Percentiles rank a stretch among this genome's conserved stretches.
These are phyloP conservation scores for Spinellus fusiger DNA, from an alignment of 192 early-diverging fungal species.

Conservation along the genomic window DNA sequence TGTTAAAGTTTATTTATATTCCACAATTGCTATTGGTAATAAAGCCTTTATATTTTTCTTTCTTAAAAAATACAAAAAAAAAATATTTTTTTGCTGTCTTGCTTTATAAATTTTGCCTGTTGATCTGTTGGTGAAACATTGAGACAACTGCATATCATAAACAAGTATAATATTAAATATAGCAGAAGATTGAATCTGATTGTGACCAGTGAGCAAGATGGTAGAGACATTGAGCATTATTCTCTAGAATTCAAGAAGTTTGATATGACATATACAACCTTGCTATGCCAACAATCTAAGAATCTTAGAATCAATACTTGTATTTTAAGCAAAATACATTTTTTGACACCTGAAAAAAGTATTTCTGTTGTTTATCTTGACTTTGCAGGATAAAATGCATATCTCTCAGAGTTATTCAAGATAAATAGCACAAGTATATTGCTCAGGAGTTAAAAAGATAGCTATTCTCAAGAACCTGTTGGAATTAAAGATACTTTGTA, in stretches of 20 bases:
- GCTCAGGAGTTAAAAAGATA: neutral
- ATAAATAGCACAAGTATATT: neutral
- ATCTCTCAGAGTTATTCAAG: neutral
- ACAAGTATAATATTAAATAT: neutral
- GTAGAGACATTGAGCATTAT: neutral
- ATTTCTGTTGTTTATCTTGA: neutral
- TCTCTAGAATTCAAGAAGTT: neutral
- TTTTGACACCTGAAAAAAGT: neutral
- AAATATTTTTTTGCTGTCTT: too few relatives aligned
- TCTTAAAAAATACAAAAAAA: too few relatives aligned
- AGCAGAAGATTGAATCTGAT: neutral
- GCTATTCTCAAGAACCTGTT: neutral
- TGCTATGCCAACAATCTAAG: neutral
- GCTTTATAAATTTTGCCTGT: too few relatives aligned
- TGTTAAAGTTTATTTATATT: too few relatives aligned
- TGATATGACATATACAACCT: neutral
- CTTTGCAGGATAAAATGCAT: neutral
- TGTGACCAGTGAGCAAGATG: neutral
- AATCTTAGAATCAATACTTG: neutral
- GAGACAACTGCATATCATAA: neutral
- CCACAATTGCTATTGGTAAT: too few relatives aligned
- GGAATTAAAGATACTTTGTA: neutral
- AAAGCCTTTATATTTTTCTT: too few relatives aligned
- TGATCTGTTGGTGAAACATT: neutral
- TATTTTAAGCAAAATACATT: neutral